Evolutionary conservation across 2,329 filamentous ascomycete species (phyloP), one percentile per base, ranked within the genome.

Genomic region (Rhynchosporium secalis): DNA sequence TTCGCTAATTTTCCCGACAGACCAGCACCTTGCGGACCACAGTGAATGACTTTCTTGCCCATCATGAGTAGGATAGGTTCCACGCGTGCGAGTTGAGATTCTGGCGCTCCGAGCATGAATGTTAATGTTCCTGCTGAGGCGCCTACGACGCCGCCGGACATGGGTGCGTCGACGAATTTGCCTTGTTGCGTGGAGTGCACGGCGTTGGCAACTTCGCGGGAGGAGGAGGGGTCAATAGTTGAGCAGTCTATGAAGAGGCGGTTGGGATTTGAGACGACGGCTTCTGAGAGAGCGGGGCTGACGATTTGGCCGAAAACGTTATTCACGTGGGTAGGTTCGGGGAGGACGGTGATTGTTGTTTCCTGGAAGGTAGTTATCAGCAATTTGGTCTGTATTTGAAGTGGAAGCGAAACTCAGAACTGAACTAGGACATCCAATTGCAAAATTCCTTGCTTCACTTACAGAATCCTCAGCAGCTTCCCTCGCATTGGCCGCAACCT

Each of bases 121-220:
- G 93, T 96, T 62, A 99, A 80, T 0, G 92, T 93, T 40, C 90
- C 95, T 12, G 92, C 92, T 5, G 86, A 82, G 10, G 95, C 95
- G 48, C 94, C 95, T 4, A 98, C 92, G 0, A 97, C 93, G 56
- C 95, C 95, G 54, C 95, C 95, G 0, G 94, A 98, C 89, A 99
- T 96, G 49, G 95, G 95, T 3, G 95, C 94, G 74, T 99, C 95
- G 62, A 97, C 87, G 72, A 98, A 97, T 58, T 82, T 83, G 58
- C 91, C 91, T 73, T 89, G 84, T 1, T 84, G 81, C 1, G 86
- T 85, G 4, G 83, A 83, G 62, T 81, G 83, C 1, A 96, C 87
- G 29, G 83, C 82, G 64, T 86, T 81, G 28, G 92, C 92, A 4
- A 98, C 88, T 68, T 86, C 83, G 45, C 86, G 86, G 1, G 93